These are phyloP conservation scores for Chrysanthemum seticuspe DNA, from an alignment of 129 eudicot genomes.

Conservation along the genomic window DNA sequence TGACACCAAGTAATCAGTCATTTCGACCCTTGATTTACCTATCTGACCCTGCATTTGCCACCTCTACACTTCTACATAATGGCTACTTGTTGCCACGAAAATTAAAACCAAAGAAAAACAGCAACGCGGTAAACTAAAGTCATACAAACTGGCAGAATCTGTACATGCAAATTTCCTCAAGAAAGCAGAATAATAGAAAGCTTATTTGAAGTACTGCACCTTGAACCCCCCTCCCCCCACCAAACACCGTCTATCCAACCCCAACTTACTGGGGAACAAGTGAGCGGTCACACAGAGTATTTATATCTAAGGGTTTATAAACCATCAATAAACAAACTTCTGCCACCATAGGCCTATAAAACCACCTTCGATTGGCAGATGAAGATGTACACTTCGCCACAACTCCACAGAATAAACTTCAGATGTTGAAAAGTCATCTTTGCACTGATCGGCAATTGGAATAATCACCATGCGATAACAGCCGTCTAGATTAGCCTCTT, in stretches of 20 bases:
- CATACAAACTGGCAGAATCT: slow-evolving; percentile 26
- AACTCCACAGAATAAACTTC: background rate
- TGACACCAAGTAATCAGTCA: too few species aligned
- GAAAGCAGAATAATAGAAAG: background rate
- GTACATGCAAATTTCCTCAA: slow-evolving; percentile 26
- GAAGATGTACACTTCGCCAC: slow-evolving; percentile 4
- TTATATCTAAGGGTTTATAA: slow-evolving; percentile 11
- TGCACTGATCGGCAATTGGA: background rate
- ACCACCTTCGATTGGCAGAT: slow-evolving; percentile 34
- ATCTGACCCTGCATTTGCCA: too few species aligned
- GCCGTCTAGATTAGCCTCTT: slow-evolving; percentile 39
- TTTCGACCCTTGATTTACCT: too few species aligned
- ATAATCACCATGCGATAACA: background rate
- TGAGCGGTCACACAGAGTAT: slow-evolving; percentile 3
- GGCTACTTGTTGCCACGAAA: background rate
- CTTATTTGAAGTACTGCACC: slow-evolving; percentile 12
- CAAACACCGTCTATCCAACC: slow-evolving; percentile 7
- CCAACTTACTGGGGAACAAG: background rate
- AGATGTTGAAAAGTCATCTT: background rate
- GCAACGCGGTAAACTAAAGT: slow-evolving; percentile 12
- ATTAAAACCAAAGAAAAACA: background rate
- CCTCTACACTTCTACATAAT: background rate
- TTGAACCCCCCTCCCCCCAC: background rate
- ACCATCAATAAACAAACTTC: slow-evolving; percentile 17
- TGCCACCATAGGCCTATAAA: slow-evolving; percentile 32